Base-by-base conservation (phyloP, 495 filamentous ascomycete genomes). In the Penicillium daleae region DNA sequence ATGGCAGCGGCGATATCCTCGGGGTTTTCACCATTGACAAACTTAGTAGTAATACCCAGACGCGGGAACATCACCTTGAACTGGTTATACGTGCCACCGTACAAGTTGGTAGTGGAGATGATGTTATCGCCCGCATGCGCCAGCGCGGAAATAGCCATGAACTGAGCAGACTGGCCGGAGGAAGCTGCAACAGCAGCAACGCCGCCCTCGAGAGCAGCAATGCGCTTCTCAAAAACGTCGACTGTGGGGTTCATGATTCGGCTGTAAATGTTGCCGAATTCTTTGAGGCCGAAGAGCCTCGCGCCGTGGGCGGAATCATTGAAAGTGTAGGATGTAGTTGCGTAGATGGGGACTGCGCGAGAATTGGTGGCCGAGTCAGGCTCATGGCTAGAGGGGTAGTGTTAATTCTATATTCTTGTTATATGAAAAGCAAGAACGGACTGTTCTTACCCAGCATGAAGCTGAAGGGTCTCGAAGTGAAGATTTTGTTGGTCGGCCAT, bases 211-310 rank as follows among this genome's bases (percentile, higher is more conserved):
- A 99, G 87, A 15, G 95, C 96, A 15, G 96, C 95, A 46, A 98
- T 90, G 55, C 95, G 88, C 82, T 98, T 97, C 78, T 99, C 95
- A 62, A 98, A 95, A 46, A 98, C 96, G 78, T 97, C 96, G 60
- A 97, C 92, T 6, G 95, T 99, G 3, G 95, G 95, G 75, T 99
- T 99, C 92, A 96, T 96, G 67, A 99, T 95, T 59, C 95, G 90
- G 70, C 89, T 92, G 83, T 99, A 99, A 79, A 99, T 97, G 78
- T 99, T 97, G 74, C 94, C 96, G 74, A 96, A 94, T 76, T 97
- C 94, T 75, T 97, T 96, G 78, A 99, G 92, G 66, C 92, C 92
- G 73, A 99, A 99, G 26, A 99, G 89, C 71, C 94, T 88, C 55
- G 96, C 96, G 64, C 93, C 95, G 75, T 98, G 95, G 54, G 93